Evolutionary conservation across 2,329 filamentous ascomycete species (phyloP), one percentile per base, ranked within the genome.

Genomic region (Aspergillus awamori): DNA sequence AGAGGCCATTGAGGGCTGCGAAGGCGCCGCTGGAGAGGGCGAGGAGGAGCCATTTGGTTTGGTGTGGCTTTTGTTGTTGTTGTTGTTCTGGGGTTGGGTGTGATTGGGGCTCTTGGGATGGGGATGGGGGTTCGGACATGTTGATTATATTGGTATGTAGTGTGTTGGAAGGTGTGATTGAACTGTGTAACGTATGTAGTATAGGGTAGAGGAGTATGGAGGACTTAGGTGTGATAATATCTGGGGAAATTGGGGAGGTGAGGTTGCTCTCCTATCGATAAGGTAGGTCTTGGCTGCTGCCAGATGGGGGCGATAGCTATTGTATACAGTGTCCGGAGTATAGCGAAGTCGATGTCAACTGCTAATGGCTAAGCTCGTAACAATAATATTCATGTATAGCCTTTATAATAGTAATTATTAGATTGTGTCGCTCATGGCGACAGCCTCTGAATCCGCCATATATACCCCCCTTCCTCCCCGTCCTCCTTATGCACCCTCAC

Each of bases 401-500:
- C 4, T 36, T 24, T 33, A 17, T 38, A n/a, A 33, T 52, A 24
- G 33, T 36, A 20, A 53, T 24, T 53, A 43, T 45, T 36, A 17
- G 4, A 26, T 5, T 13, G 33, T 36, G 33, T 13, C 13, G 20
- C 67, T 65, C 68, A 79, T 13, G 77, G 77, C 48, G 77, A 79
- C 57, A 80, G 64, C 54, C 77, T 66, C 64, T 79, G 70, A 60
- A 80, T 67, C 52, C 70, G 66, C 77, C 77, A 80, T 59, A 67
- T 68, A 66, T 72, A 75, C 74, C 93, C 67, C 47, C 60, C 67
- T n/a, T 70, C 69, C 11, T 68, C 69, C 10, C 28, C 28, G 11
- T 30, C 28, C 70, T 91, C 87, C 69, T 92, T 84, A 68, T 95
- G 78, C 53, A 86, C 83, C 74, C 85, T 87, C 59, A 87, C 86